These are phyloP conservation scores for Curvularia lunata DNA, from an alignment of 2,329 filamentous ascomycete genomes.

Conservation along the genomic window DNA sequence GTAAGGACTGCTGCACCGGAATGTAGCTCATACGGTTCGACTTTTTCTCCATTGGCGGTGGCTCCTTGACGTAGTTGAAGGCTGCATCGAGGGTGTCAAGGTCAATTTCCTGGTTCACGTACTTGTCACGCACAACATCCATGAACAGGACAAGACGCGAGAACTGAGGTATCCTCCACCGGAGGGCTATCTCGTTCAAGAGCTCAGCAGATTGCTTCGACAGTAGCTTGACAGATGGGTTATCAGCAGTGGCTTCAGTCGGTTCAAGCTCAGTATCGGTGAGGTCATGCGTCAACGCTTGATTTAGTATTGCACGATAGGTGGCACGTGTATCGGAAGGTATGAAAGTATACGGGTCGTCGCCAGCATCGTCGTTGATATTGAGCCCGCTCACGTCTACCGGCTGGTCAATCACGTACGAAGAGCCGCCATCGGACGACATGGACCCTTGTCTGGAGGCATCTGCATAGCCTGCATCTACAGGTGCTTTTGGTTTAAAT, in stretches of 20 bases:
- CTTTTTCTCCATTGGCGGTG: conserved; percentile 68
- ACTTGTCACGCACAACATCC: conserved; percentile 85
- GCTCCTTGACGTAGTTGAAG: conserved; percentile 81
- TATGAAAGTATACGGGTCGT: conserved; percentile 82
- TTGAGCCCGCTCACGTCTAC: conserved; percentile 71
- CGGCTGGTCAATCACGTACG: conserved; percentile 69
- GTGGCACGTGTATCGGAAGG: conserved; percentile 81
- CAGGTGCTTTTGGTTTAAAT: conserved; percentile 54
- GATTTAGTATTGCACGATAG: conserved; percentile 81
- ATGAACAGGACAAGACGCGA: conserved; percentile 81
- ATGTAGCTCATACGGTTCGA: conserved; percentile 59
- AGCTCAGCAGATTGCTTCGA: conserved; percentile 83
- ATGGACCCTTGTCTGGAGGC: conserved; percentile 56
- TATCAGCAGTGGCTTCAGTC: conserved; percentile 56
- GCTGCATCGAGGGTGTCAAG: conserved; percentile 82
- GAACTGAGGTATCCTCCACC: conserved; percentile 88
- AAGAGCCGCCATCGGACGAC: conserved; percentile 53
- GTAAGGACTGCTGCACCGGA: conserved; percentile 45
- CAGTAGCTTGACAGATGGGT: conserved; percentile 60
- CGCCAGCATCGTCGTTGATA: conserved; percentile 60
- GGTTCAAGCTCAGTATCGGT: conserved; percentile 61
- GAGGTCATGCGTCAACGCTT: conserved; percentile 71
- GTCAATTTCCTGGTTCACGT: conserved; percentile 79
- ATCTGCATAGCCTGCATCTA: conserved; percentile 55
- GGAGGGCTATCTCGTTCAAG: conserved; percentile 80